Evolutionary conservation across 2,329 filamentous ascomycete genomes (phyloP).

Genomic region (Colletotrichum lentis): DNA sequence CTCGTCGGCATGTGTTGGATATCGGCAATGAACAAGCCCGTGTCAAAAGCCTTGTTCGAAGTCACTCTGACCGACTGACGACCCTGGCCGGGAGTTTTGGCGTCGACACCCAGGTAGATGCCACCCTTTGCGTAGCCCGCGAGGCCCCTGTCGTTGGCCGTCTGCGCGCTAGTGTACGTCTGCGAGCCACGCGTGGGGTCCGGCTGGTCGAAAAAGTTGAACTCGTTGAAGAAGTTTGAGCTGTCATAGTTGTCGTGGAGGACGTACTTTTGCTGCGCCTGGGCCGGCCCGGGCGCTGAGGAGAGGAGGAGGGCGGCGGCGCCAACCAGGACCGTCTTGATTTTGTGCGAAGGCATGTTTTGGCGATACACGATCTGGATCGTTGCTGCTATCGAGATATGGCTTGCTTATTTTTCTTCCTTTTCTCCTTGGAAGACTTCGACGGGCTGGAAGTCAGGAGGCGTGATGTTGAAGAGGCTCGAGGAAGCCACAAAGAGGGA

Average conservation of each 20-base stretch:
- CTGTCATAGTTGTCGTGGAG: conserved; percentile 59
- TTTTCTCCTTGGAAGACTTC: neutral
- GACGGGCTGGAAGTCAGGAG: conserved; percentile 3
- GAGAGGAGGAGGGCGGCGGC: conserved; percentile 22
- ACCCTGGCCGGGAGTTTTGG: conserved; percentile 65
- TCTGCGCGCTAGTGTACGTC: conserved; percentile 67
- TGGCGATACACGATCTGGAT: conserved; percentile 13
- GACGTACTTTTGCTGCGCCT: conserved; percentile 49
- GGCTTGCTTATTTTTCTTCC: neutral
- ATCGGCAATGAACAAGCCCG: conserved; percentile 77
- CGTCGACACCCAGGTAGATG: conserved; percentile 76
- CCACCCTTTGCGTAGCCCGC: conserved; percentile 63
- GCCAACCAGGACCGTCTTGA: conserved; percentile 29
- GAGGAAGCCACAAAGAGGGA: conserved; percentile 5
- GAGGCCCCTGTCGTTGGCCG: conserved; percentile 65
- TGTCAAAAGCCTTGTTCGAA: conserved; percentile 71
- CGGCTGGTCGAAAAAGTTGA: conserved; percentile 62
- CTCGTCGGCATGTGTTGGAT: conserved; percentile 79
- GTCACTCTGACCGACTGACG: conserved; percentile 75
- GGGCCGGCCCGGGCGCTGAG: conserved; percentile 38
- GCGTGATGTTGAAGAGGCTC: conserved; percentile 7
- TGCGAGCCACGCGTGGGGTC: conserved; percentile 83
- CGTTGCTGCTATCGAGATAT: neutral
- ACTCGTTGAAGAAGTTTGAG: conserved; percentile 64
- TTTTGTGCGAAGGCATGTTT: conserved; percentile 30